Evolutionary conservation across 768 basidiomycete genomes (phyloP).

Genomic region (Pulveroboletus sp.): DNA sequence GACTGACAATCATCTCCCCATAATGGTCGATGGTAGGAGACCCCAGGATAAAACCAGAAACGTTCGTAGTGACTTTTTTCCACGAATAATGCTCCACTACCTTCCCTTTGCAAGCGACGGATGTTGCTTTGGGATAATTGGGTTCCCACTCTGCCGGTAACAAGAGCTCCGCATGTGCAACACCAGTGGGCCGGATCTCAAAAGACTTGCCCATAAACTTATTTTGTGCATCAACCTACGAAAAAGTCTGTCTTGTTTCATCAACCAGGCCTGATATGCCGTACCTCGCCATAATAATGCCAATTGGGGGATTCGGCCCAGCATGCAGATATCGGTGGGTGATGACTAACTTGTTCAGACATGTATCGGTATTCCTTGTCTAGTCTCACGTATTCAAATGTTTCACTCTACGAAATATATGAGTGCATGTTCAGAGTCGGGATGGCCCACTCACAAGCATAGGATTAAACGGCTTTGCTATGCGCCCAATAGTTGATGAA

Average conservation of each 20-base stretch:
- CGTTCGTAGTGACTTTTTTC: slow-evolving; percentile 91
- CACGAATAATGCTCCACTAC: slow-evolving; percentile 91
- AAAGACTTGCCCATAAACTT: slow-evolving; percentile 97
- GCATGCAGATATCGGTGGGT: slow-evolving; percentile 95
- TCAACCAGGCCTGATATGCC: background rate
- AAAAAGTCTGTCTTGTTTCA: background rate
- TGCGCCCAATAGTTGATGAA: slow-evolving; percentile 91
- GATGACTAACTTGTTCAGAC: slow-evolving; percentile 96
- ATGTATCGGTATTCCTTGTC: slow-evolving; percentile 91
- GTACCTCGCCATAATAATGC: slow-evolving; percentile 87
- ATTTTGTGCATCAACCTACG: slow-evolving; percentile 91
- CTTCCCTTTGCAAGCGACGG: slow-evolving; percentile 41
- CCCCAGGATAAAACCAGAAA: slow-evolving; percentile 93
- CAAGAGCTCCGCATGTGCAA: slow-evolving; percentile 83
- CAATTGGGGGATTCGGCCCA: slow-evolving; percentile 89
- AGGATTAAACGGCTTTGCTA: slow-evolving; percentile 97
- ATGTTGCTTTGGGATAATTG: slow-evolving; percentile 57
- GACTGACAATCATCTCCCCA: slow-evolving; percentile 87
- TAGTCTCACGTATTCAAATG: slow-evolving; percentile 88
- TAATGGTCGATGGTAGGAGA: slow-evolving; percentile 88
- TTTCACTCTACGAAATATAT: slow-evolving; percentile 61
- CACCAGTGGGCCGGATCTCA: slow-evolving; percentile 94
- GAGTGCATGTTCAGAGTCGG: background rate
- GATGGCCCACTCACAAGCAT: slow-evolving; percentile 64
- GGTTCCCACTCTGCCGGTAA: slow-evolving; percentile 66